A percentile compares a stretch with the other conserved stretches of the same genome.
These are phyloP conservation scores for Mallotus japonicus DNA, from an alignment of 441 rosid species.

Conservation along the genomic window DNA sequence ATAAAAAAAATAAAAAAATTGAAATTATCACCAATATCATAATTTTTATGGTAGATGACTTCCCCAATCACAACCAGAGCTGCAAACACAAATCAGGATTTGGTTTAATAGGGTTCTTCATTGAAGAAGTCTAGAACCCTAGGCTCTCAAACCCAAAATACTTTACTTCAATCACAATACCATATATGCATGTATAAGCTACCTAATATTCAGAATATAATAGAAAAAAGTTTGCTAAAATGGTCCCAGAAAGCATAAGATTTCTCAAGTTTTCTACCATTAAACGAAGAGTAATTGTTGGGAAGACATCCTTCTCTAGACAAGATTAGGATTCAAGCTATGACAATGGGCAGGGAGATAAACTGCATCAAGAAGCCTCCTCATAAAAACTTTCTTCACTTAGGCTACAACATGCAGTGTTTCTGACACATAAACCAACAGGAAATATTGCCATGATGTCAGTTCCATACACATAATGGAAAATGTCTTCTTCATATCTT, in stretches of 20 bases:
- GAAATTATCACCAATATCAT: not conserved
- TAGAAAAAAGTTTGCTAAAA: not conserved
- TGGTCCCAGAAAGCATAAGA: not conserved
- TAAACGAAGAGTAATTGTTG: not conserved
- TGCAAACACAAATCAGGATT: not conserved
- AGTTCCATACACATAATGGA: not conserved
- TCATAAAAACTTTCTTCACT: not conserved
- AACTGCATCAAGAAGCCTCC: slow-evolving; percentile 2
- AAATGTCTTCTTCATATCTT: not conserved
- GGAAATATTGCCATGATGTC: not conserved
- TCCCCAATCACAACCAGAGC: not conserved
- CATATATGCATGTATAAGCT: not conserved
- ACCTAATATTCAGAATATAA: not conserved
- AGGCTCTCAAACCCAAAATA: not conserved
- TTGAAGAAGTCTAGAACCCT: not conserved
- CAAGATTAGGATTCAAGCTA: not conserved
- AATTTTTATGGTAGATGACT: slow-evolving; percentile 3
- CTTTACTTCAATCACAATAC: not conserved
- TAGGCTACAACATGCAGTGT: not conserved
- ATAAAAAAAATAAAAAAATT: not conserved
- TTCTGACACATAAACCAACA: not conserved
- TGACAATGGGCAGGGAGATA: not conserved
- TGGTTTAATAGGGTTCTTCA: slow-evolving; percentile 1
- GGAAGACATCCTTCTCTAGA: not conserved
- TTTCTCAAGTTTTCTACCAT: not conserved